A percentile compares a stretch with the other conserved stretches of the same genome.
phyloP scores from a whole-genome alignment of 2,329 filamentous ascomycete genomes.

The Neophaeococcomyces aloes region DNA sequence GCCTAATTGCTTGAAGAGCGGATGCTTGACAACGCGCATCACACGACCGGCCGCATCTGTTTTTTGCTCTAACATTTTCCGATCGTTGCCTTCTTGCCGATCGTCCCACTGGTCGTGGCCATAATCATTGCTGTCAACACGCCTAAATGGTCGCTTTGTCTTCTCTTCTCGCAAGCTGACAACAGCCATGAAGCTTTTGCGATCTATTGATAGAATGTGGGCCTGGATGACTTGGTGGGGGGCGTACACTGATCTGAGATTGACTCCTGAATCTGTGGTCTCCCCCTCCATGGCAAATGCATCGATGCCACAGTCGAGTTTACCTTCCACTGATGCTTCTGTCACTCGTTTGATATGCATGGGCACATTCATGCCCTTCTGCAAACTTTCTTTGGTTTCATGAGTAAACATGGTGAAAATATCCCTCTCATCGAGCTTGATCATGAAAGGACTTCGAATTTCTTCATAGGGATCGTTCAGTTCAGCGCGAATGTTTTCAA shows the following conservation, averaged over 20 bases:
- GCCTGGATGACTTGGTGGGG: slow-evolving; percentile 76
- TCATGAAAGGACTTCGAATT: slow-evolving; percentile 66
- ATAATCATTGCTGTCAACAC: slow-evolving; percentile 48
- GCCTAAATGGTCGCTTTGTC: slow-evolving; percentile 61
- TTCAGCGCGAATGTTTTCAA: slow-evolving; percentile 93
- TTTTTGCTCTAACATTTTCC: slow-evolving; percentile 70
- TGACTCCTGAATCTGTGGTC: slow-evolving; percentile 55
- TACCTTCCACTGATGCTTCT: slow-evolving; percentile 85
- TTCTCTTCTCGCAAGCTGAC: slow-evolving; percentile 75
- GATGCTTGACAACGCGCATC: slow-evolving; percentile 94
- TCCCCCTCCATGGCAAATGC: slow-evolving; percentile 76
- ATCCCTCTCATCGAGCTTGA: slow-evolving; percentile 56
- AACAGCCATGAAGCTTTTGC: slow-evolving; percentile 72
- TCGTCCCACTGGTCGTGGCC: slow-evolving; percentile 80
- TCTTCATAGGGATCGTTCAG: slow-evolving; percentile 90
- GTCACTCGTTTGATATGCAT: slow-evolving; percentile 76
- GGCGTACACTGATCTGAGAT: slow-evolving; percentile 63
- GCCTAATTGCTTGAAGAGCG: slow-evolving; percentile 89
- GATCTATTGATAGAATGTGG: slow-evolving; percentile 79
- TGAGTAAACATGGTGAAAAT: slow-evolving; percentile 96
- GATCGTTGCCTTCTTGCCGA: slow-evolving; percentile 64
- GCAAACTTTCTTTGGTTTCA: slow-evolving; percentile 73
- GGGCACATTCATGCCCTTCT: slow-evolving; percentile 84
- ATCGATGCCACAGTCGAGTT: slow-evolving; percentile 88
- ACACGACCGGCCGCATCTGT: slow-evolving; percentile 75